Percentiles rank a stretch among this genome's conserved stretches.
phyloP scores from a whole-genome alignment of 306 rosid species.

The Quercus rubra region DNA sequence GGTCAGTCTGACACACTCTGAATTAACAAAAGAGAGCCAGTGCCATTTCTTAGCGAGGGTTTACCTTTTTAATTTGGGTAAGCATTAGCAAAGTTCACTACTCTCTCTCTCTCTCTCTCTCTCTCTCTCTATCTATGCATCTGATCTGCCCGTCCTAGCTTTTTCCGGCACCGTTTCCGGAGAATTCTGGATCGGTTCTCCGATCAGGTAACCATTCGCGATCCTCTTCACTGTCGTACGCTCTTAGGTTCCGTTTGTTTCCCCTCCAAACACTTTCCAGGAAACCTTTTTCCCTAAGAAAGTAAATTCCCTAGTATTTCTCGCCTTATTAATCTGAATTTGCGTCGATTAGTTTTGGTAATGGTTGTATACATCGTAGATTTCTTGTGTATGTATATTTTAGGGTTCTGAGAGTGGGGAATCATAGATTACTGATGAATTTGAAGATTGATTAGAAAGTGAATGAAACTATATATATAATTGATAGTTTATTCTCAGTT shows the following conservation, averaged over 20 bases:
- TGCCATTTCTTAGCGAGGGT: slow-evolving; percentile 5
- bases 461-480: not conserved
- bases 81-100: not conserved
- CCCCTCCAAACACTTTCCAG: not conserved
- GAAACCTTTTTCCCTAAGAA: not conserved
- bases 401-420: not conserved
- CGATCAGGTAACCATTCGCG: slow-evolving; percentile 31
- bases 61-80: not conserved
- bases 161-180: slow-evolving; percentile 13
- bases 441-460: not conserved
- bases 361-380: not conserved
- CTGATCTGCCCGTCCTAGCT: slow-evolving; percentile 20
- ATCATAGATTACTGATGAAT: not conserved
- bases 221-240: not conserved
- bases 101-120: too few species aligned
- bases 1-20: not conserved
- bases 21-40: not conserved
- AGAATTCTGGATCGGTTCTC: slow-evolving; percentile 16
- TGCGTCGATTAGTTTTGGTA: not conserved
- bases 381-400: not conserved
- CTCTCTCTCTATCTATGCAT: slow-evolving; percentile 3
- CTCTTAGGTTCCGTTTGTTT: not conserved
- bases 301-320: not conserved
- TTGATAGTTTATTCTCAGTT: not conserved
- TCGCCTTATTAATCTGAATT: not conserved